A percentile compares a stretch with the other conserved stretches of the same genome.
Evolutionary conservation across 805 yeast genomes (phyloP).

Genomic region (Danielia reshetovae): DNA sequence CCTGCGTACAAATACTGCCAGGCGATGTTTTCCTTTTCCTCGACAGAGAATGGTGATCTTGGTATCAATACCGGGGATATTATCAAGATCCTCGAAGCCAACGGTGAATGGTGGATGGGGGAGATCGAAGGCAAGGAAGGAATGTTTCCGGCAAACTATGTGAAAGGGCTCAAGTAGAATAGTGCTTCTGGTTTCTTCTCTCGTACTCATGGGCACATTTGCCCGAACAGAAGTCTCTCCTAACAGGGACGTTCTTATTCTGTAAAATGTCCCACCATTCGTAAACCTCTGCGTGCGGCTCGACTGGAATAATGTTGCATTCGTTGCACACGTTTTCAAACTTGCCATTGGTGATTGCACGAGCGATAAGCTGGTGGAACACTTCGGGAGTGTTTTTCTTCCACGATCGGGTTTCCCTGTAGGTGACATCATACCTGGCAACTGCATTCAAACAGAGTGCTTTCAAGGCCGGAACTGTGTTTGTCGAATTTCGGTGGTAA

Average conservation of each 20-base stretch:
- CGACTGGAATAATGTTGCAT: slow-evolving; percentile 47
- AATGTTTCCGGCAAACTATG: slow-evolving; percentile 34
- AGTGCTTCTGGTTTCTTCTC: not conserved
- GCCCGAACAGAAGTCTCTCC: slow-evolving; percentile 53
- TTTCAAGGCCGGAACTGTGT: slow-evolving; percentile 42
- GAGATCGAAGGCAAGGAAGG: slow-evolving; percentile 25
- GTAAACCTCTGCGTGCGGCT: slow-evolving; percentile 53
- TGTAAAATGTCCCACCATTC: slow-evolving; percentile 68
- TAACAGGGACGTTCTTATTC: slow-evolving; percentile 48
- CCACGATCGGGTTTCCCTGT: slow-evolving; percentile 54
- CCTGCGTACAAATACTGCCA: slow-evolving; percentile 19
- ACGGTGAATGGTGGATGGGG: slow-evolving; percentile 38
- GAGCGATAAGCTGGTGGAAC: slow-evolving; percentile 44
- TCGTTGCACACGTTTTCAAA: slow-evolving; percentile 51
- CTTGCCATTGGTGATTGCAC: slow-evolving; percentile 50
- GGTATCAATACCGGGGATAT: slow-evolving; percentile 40
- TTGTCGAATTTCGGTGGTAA: slow-evolving; percentile 11
- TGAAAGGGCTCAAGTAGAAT: slow-evolving; percentile 4
- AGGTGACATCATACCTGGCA: slow-evolving; percentile 50
- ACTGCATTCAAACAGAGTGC: slow-evolving; percentile 46
- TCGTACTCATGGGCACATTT: slow-evolving; percentile 36
- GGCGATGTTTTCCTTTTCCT: slow-evolving; percentile 40
- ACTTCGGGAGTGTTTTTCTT: slow-evolving; percentile 42
- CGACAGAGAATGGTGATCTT: slow-evolving; percentile 39
- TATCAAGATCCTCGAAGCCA: slow-evolving; percentile 32